Evolutionary conservation across 352 stramenopile species (phyloP), one percentile per base, ranked within the genome.

Genomic region (Globisporangium okanoganense): DNA sequence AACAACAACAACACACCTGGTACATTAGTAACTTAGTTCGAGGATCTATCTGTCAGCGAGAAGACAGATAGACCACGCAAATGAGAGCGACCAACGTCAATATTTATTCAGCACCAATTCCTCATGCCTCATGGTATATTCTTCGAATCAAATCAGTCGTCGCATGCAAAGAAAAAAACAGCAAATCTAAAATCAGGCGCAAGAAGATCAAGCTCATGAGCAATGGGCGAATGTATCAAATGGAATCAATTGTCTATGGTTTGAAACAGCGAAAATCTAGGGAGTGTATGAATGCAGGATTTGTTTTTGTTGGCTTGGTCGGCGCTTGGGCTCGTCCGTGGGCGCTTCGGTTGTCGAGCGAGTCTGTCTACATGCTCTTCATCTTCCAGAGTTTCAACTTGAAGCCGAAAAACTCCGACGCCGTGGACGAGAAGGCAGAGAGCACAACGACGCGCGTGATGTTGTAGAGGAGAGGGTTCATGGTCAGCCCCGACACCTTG

Each of bases 351-450:
- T 31, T 31, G 16, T n/a, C 48, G 9, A 36, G 27, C 27, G n/a
- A 38, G 25, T 50, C 67, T 86, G 25, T 50, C 67, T 86, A 90
- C 53, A 79, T 66, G 45, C 71, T 78, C 67, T 94, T 94, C 59
- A 97, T 81, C 69, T 97, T 96, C 76, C 88, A 93, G 14, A 95
- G 71, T 79, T 95, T 95, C 57, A 95, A 77, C 68, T 95, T 97
- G 68, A 97, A 97, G 65, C 88, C 88, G 60, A 97, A 94, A 55
- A 95, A 90, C 67, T 97, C 88, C 16, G 84, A 95, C 47, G 91
- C 84, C 3, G 88, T 88, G 44, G 87, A 94, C 56, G 84, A 95
- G 56, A 97, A 94, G 41, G 88, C 88, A 25, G 87, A 96, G 51
- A 97, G 73, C 56, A 97, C 83, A 47, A 97, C 77, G 41, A 96